A percentile compares a stretch with the other conserved stretches of the same genome.
Evolutionary conservation across 2,329 filamentous ascomycete genomes (phyloP).

Genomic region (Triangularia setosa): DNA sequence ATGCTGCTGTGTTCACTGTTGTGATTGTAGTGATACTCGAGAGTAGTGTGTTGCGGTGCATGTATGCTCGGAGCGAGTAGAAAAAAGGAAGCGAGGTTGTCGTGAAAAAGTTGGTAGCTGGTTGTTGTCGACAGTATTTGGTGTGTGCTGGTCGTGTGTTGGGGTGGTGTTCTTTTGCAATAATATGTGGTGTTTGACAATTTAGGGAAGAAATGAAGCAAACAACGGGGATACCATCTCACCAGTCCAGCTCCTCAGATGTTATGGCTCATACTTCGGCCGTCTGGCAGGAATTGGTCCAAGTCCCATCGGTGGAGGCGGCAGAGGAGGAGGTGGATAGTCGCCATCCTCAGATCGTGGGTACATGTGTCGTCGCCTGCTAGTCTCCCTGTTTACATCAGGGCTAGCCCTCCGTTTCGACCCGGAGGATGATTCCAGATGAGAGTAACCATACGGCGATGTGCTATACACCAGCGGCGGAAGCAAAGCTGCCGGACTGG

Average conservation of each 20-base stretch:
- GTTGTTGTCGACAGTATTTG: too few relatives aligned
- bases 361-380: conserved; percentile 40
- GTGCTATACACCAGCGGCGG: conserved; percentile 24
- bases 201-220: background rate
- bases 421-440: conserved; percentile 33
- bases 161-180: too few relatives aligned
- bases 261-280: conserved; percentile 8
- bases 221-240: background rate
- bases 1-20: background rate
- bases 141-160: too few relatives aligned
- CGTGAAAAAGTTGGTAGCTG: background rate
- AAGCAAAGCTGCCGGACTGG: conserved; percentile 42
- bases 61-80: background rate
- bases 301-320: background rate
- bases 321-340: background rate
- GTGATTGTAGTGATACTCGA: too few relatives aligned
- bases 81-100: background rate
- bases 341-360: conserved; percentile 24
- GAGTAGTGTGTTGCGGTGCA: too few relatives aligned
- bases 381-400: conserved; percentile 44
- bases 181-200: background rate
- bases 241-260: background rate
- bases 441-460: conserved; percentile 32
- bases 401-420: conserved; percentile 53
- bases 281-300: conserved; percentile 1